These are phyloP conservation scores for Cryphonectria parasitica DNA, from an alignment of 2,329 filamentous ascomycete species.

Conservation along the genomic window DNA sequence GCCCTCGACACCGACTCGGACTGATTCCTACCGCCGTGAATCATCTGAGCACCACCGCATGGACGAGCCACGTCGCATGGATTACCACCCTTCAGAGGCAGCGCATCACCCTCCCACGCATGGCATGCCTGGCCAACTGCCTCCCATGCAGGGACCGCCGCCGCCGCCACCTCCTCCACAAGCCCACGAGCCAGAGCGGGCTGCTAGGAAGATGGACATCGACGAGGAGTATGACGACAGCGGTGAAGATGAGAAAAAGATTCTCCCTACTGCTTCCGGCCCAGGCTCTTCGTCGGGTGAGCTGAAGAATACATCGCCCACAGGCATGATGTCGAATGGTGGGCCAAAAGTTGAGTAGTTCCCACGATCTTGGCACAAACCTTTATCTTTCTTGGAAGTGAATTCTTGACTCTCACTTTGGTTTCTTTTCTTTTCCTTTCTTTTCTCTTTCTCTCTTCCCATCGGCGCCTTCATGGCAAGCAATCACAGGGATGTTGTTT, in stretches of 20 bases:
- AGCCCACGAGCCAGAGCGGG: slow-evolving; percentile 75
- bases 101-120: slow-evolving; percentile 79
- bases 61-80: slow-evolving; percentile 67
- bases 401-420: not conserved
- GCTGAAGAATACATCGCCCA: slow-evolving; percentile 56
- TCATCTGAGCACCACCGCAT: slow-evolving; percentile 73
- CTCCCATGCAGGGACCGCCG: slow-evolving; percentile 64
- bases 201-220: slow-evolving; percentile 93
- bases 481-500: not conserved
- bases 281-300: slow-evolving; percentile 52
- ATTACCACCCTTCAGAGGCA: slow-evolving; percentile 89
- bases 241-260: slow-evolving; percentile 80
- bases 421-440: not conserved
- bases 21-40: slow-evolving; percentile 73
- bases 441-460: not conserved
- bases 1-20: slow-evolving; percentile 70
- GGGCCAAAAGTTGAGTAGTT: slow-evolving; percentile 26
- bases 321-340: slow-evolving; percentile 33
- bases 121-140: slow-evolving; percentile 60
- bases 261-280: slow-evolving; percentile 42
- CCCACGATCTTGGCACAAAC: not conserved
- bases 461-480: not conserved
- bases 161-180: slow-evolving; percentile 42
- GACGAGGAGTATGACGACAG: slow-evolving; percentile 98
- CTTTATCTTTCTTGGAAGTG: not conserved